Percentiles rank a stretch among this genome's conserved stretches.
Evolutionary conservation across 2,329 filamentous ascomycete genomes (phyloP).

Genomic region (Teratosphaeria gauchensis): DNA sequence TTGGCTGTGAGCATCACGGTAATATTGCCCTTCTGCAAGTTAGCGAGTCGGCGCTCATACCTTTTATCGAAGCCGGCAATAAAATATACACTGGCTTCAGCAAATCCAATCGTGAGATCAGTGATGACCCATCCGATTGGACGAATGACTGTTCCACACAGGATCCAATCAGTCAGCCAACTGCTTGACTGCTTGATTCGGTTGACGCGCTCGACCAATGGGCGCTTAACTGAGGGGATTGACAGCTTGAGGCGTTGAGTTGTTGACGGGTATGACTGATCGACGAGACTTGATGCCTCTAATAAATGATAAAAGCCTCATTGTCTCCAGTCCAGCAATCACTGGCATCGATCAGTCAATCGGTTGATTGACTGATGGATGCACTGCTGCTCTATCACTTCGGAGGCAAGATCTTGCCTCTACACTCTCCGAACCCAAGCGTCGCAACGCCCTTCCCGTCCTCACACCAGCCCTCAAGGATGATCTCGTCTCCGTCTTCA

Average conservation of each 20-base stretch:
- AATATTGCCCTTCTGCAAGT: neutral
- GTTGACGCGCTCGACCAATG: no score
- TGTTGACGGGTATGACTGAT: no score
- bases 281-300: no score
- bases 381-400: neutral
- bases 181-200: no score
- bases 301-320: no score
- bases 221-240: no score
- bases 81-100: neutral
- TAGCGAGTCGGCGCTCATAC: neutral
- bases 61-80: neutral
- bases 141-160: neutral
- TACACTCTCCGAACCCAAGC: constrained; percentile 23
- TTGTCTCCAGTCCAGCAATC: no score
- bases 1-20: neutral
- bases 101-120: neutral
- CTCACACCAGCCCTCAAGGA: constrained; percentile 25
- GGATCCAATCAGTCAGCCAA: no score
- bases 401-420: constrained; percentile 17
- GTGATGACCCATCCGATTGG: neutral
- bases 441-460: constrained; percentile 13
- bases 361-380: no score
- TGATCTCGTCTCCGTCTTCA: constrained; percentile 31
- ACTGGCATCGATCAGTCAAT: no score
- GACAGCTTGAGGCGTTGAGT: no score